phyloP scores from a whole-genome alignment of 257 asterid genomes.

The Scutellaria galericulata region DNA sequence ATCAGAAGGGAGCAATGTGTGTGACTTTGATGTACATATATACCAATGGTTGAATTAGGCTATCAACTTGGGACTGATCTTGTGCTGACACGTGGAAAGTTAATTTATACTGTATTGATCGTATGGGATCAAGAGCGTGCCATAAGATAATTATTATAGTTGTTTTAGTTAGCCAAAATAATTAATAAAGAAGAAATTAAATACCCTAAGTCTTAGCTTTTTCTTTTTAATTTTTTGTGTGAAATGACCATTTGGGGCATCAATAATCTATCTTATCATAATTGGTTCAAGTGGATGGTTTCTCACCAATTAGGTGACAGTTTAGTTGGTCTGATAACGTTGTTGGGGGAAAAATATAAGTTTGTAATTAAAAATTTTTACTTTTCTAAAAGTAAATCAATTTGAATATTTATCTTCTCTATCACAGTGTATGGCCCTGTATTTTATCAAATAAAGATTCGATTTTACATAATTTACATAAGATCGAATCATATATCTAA shows the following conservation, averaged over 20 bases:
- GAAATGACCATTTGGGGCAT: slow-evolving; percentile 30
- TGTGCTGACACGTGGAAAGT: slow-evolving; percentile 59
- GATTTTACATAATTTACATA: background rate
- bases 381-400: no score
- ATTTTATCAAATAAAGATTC: no score
- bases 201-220: slow-evolving; percentile 10
- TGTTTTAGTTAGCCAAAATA: background rate
- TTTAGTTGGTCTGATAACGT: slow-evolving; percentile 19
- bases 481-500: background rate
- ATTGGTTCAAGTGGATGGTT: slow-evolving; percentile 37
- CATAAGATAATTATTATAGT: slow-evolving; percentile 42
- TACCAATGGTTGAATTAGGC: slow-evolving; percentile 35
- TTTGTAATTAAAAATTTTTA: no score
- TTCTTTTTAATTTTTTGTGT: slow-evolving; percentile 5
- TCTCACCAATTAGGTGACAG: slow-evolving; percentile 5
- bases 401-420: no score
- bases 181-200: no score
- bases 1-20: slow-evolving; percentile 43
- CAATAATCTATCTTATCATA: slow-evolving; percentile 31
- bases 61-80: slow-evolving; percentile 32
- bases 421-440: no score
- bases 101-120: slow-evolving; percentile 31
- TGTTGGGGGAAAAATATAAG: no score
- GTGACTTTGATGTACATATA: slow-evolving; percentile 37
- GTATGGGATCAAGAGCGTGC: slow-evolving; percentile 67